Evolutionary conservation across 2,329 filamentous ascomycete species (phyloP), one percentile per base, ranked within the genome.

Genomic region (Alternaria ventricosa): DNA sequence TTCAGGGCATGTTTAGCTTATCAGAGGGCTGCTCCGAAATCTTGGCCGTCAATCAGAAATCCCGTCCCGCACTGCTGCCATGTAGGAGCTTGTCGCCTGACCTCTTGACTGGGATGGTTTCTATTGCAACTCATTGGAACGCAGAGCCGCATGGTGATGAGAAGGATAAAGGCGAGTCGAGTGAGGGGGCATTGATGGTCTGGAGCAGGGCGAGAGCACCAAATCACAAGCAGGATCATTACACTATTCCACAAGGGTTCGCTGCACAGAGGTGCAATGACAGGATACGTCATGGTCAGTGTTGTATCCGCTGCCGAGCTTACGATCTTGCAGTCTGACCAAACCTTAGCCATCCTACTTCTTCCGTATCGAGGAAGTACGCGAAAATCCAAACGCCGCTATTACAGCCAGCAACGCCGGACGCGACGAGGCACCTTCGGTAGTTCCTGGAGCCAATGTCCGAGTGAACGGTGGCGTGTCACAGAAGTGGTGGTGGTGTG

Each of bases 141-240:
- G 76, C 76, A 79, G 76, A 79, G 76, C 76, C 76, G 69, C 76
- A 79, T 65, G 15, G 43, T 18, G 60, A 53, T 28, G 12, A 9
- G 33, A 59, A 66, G 43, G 69, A 76, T 79, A 79, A 78, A 79
- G 71, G 33, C 50, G 45, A 60, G 58, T 36, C 53, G 33, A 43
- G 57, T 67, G 68, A 69, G 62, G 51, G 60, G 43, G 59, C 50
- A 54, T 56, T 22, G 25, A 27, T 44, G 47, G 44, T 23, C 54
- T 60, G 45, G 62, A 68, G 57, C 58, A 36, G 58, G 55, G 28
- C 55, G 63, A 66, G 50, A 46, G 53, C 53, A 60, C 33, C 59
- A 55, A 57, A 55, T 64, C 53, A 64, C 64, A 61, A 5, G 47
- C 57, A 51, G 54, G 46, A 61, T 64, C 51, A 53, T 15, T 53